Conservation (phyloP, 371 early-diverging fungal species). For the Funneliformis caledonium region DNA sequence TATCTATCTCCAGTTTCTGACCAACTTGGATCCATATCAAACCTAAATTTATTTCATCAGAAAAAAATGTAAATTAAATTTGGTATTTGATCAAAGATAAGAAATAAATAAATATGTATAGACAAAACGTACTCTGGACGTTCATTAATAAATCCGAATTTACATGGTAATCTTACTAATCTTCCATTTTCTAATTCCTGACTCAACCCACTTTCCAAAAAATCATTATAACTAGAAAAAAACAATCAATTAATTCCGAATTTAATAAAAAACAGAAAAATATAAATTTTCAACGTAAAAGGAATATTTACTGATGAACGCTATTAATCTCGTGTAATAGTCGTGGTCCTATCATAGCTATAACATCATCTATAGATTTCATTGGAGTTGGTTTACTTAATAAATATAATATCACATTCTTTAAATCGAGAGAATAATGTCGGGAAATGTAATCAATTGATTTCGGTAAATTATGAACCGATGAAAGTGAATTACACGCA, state of each 20-base stretch:
- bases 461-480: constrained; percentile 70
- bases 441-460: constrained; percentile 77
- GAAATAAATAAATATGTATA: not conserved
- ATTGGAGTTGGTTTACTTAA: constrained; percentile 74
- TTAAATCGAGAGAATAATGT: constrained; percentile 78
- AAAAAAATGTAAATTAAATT: not conserved
- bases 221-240: constrained; percentile 68
- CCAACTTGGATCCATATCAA: constrained; percentile 90
- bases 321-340: constrained; percentile 77
- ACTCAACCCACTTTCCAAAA: constrained; percentile 75
- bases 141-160: constrained; percentile 94
- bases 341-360: constrained; percentile 81
- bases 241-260: not conserved
- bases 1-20: constrained; percentile 96
- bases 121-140: constrained; percentile 78
- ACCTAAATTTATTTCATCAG: constrained; percentile 49
- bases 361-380: constrained; percentile 84
- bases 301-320: constrained; percentile 59
- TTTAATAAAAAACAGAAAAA: not conserved
- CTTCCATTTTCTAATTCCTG: constrained; percentile 91
- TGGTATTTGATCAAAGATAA: constrained; percentile 10
- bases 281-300: not conserved
- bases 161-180: constrained; percentile 78
- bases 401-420: constrained; percentile 80
- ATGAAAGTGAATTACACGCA: constrained; percentile 77